Evolutionary conservation across 441 rosid species (phyloP), one percentile per base, ranked within the genome.

Genomic region (Hura crepitans): DNA sequence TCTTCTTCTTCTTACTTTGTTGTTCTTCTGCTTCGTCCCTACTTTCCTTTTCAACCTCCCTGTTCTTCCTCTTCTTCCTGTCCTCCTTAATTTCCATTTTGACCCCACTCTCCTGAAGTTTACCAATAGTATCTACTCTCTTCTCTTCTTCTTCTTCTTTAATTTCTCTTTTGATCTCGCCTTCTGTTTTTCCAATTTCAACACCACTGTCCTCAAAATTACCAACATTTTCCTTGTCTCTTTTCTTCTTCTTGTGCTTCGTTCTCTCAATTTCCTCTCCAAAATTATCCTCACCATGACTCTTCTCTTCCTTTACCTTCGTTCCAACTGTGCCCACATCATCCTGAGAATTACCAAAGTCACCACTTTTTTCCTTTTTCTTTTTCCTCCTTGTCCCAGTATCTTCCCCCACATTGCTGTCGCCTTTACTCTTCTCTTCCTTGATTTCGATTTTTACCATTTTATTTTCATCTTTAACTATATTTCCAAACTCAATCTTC

Each of bases 1-100:
- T 80, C 76, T 66, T 85, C 82, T 75, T 84, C 73, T 81, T 80
- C 75, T 81, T 82, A 66, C 78, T 81, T 49, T 25, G 73, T 37
- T 8, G 72, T 55, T 77, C 89, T 45, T 79, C 82, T 0, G 76
- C 76, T 35, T 71, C 77, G 6, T 54, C 75, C 53, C 70, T 82
- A 18, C n/a, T 71, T 28, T 65, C 78, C 35, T 61, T 79, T 17
- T 69, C 74, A 53, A 60, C 60, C 72, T 78, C 82, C 65, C 45
- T 81, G 14, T n/a, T 74, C 74, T 74, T 73, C 59, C 80, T 82
- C 82, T 81, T 82, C 66, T 68, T 78, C 69, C 23, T 50, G 25
- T 49, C 14, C 62, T 62, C 46, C 65, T 49, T 50, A 43, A 39
- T 42, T 42, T 25, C 22, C 45, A 63, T 1, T 27, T 54, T 55